Evolutionary conservation across 768 basidiomycete genomes (phyloP), one percentile per base, ranked within the genome.

Genomic region (Panus rudis): DNA sequence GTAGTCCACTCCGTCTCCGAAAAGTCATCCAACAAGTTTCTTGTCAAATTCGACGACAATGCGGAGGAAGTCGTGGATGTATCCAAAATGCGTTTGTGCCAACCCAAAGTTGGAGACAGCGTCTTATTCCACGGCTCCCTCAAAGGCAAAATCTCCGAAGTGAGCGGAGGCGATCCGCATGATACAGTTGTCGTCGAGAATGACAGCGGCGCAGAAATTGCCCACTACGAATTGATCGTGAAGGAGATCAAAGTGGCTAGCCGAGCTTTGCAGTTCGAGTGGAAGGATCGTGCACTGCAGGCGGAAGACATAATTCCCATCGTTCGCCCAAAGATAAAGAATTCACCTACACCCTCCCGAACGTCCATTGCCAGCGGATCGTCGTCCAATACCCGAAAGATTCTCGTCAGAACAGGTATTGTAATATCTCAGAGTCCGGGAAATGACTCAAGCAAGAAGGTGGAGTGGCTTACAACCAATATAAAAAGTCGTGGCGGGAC

Each of bases 11-110:
- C 67, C 14, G 46, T 48, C 38, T 49, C 57, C 39, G 43, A 50
- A 19, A 52, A 35, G 20, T 56, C 55, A 21, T 55, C 53, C 24
- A 56, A 52, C 3, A 57, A 49, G 30, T 82, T 76, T 58, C 39
- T 53, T 21, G 58, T 91, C 51, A 62, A 64, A n/a, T 91, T 88
- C 55, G 86, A 89, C 52, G 87, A 90, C 54, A 62, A 55, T 3
- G 72, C 70, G 2, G 58, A 70, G 16, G 72, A 64, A 16, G 56
- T 56, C 2, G 66, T 87, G 27, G 68, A 65, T 22, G 49, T 76
- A 13, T 66, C 70, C 19, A 66, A 78, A 27, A 66, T 90, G 56
- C 77, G 86, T 23, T 55, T 54, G 5, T 71, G 69, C 52, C 63
- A 72, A 25, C 60, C 84, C 23, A 59, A 58, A 22, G 57, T 63